Base-by-base conservation (phyloP, 1,284 basidiomycete species). In the Afroboletus lepidellus region DNA sequence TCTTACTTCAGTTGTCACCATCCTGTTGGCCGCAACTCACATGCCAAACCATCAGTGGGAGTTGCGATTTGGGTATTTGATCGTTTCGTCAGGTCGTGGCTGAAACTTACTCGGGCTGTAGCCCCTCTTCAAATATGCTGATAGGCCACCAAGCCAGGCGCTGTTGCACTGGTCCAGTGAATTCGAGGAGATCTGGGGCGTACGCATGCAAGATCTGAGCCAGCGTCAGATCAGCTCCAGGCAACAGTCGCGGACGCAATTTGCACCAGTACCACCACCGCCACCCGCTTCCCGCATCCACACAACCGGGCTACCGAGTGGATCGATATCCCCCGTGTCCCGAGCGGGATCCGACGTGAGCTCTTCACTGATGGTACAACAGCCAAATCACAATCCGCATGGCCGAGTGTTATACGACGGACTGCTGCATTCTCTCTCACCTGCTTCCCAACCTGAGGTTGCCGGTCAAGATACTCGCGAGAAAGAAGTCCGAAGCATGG, bases 171-270 rank as follows among this genome's bases (percentile, higher is more conserved):
- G 80, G 82, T 77, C 75, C 46, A 69, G 72, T 37, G 78, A 83
- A 29, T 85, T 84, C 53, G 81, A 85, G 62, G 82, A 83, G 53
- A 65, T 78, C n/a, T 85, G 79, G 77, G 85, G 85, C 20, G 74
- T 78, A 24, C 73, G 74, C 50, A 75, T 83, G 36, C 69, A 70
- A 24, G 80, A 83, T 53, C 51, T 58, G 25, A 59, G 56, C 34
- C 46, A 57, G 20, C 54, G 57, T 46, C 51, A 61, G 33, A 34
- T 48, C 27, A 55, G 55, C 41, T 42, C 50, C 46, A 52, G 39
- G 18, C 50, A 54, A n/a, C 58, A 50, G 27, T 36, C 57, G 32
- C 60, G 54, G 47, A 20, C 57, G n/a, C 63, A 57, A 36, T 50
- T 60, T 16, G 41, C 33, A 23, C 59, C 59, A 16, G 48, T 60